Evolutionary conservation across 179 eudicot genomes (phyloP).

Genomic region (Carnegiea gigantea): DNA sequence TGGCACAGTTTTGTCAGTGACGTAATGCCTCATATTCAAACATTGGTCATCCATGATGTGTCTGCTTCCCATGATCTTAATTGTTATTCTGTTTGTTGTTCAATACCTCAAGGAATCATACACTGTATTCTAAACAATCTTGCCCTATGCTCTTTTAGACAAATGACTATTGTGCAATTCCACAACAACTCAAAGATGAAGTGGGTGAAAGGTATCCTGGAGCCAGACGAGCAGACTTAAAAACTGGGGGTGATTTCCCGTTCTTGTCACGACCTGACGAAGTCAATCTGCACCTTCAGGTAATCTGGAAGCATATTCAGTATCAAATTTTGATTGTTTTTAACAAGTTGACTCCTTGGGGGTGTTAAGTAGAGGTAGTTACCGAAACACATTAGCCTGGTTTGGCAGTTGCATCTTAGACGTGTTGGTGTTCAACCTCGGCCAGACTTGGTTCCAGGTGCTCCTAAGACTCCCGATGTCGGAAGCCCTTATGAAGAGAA

Average conservation of each 20-base stretch:
- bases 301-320: constrained; percentile 17
- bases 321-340: not conserved
- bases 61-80: no score
- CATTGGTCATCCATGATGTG: no score
- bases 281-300: constrained; percentile 99
- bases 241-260: constrained; percentile 96
- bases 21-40: no score
- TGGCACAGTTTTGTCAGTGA: no score
- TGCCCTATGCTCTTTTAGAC: constrained; percentile 44
- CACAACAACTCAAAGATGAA: constrained; percentile 87
- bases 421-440: constrained; percentile 91
- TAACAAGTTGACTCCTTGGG: not conserved
- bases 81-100: not conserved
- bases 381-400: constrained; percentile 17
- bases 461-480: constrained; percentile 38
- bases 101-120: not conserved
- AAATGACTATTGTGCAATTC: constrained; percentile 79
- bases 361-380: not conserved
- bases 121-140: constrained; percentile 6
- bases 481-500: constrained; percentile 39
- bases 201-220: constrained; percentile 86
- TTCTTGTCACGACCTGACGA: constrained; percentile 97
- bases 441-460: constrained; percentile 61
- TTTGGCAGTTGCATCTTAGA: constrained; percentile 81
- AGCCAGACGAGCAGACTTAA: constrained; percentile 82